Evolutionary conservation across 306 rosid species (phyloP).

Genomic region (Trichosanthes cucumerina): DNA sequence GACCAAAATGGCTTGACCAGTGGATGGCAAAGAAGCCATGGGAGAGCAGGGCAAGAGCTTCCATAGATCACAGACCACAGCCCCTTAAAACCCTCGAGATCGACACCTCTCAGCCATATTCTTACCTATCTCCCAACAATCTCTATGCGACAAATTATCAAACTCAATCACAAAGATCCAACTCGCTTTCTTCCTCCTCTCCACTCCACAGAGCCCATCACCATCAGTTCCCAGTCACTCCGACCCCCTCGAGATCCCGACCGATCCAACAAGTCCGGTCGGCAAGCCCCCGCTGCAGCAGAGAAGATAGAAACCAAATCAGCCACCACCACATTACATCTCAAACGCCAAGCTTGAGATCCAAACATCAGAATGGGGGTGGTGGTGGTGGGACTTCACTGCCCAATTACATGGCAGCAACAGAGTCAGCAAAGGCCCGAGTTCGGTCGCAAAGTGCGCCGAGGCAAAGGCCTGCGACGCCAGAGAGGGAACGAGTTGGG

Average conservation of each 20-base stretch:
- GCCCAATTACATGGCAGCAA: constrained; percentile 97
- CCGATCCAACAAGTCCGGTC: constrained; percentile 67
- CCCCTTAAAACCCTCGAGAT: constrained; percentile 72
- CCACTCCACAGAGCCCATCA: constrained; percentile 38
- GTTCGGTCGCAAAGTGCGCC: constrained; percentile 91
- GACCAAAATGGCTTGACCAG: constrained; percentile 67
- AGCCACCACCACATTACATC: constrained; percentile 28
- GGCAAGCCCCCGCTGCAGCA: constrained; percentile 52
- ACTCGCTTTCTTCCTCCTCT: constrained; percentile 24
- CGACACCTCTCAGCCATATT: constrained; percentile 79
- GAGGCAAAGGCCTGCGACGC: constrained; percentile 78
- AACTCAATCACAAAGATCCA: constrained; percentile 47
- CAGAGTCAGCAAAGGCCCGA: constrained; percentile 91
- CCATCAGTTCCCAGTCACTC: constrained; percentile 57
- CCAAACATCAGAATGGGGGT: constrained; percentile 32
- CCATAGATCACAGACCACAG: constrained; percentile 67
- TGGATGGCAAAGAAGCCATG: constrained; percentile 86
- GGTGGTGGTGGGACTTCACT: constrained; percentile 5
- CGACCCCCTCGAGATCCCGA: constrained; percentile 65
- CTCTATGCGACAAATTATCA: constrained; percentile 50
- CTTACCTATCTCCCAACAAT: constrained; percentile 38
- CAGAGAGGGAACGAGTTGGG: constrained; percentile 79
- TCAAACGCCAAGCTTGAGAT: constrained; percentile 85
- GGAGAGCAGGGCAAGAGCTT: constrained; percentile 76
- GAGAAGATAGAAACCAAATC: constrained; percentile 49